Conservation (phyloP, 2,329 filamentous ascomycete genomes). For the Xylaria multiplex region DNA sequence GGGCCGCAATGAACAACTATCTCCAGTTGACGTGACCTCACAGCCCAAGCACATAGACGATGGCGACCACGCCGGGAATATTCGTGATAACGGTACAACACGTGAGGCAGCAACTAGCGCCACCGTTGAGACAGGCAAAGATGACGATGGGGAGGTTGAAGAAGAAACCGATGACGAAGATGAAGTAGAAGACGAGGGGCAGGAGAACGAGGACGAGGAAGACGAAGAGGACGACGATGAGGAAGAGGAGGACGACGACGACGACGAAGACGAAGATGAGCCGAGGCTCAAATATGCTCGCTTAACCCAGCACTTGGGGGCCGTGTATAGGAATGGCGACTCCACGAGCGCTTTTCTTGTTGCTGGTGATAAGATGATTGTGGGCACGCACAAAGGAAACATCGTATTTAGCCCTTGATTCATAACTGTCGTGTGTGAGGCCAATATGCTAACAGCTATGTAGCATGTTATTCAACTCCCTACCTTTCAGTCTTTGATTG, state of each 20-base stretch:
- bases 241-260: constrained; percentile 73
- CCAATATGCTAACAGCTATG: constrained; percentile 19
- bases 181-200: constrained; percentile 60
- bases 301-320: constrained; percentile 79
- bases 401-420: constrained; percentile 70
- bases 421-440: neutral
- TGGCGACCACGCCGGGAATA: constrained; percentile 9
- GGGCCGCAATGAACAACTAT: constrained; percentile 42
- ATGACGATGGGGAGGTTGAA: constrained; percentile 47
- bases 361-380: constrained; percentile 95
- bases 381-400: constrained; percentile 96
- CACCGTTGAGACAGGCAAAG: constrained; percentile 28
- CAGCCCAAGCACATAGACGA: constrained; percentile 7
- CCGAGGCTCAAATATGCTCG: constrained; percentile 93
- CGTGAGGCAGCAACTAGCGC: constrained; percentile 27
- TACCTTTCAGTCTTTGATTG: constrained; percentile 80
- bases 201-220: constrained; percentile 54
- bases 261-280: constrained; percentile 91
- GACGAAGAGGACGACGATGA: constrained; percentile 61
- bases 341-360: constrained; percentile 91
- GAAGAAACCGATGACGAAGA: constrained; percentile 58
- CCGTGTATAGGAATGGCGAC: constrained; percentile 93
- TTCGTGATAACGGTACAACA: constrained; percentile 27
- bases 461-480: constrained; percentile 82
- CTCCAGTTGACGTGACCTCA: constrained; percentile 25